Evolutionary conservation across 306 rosid species (phyloP).

Genomic region (Prunus padus): DNA sequence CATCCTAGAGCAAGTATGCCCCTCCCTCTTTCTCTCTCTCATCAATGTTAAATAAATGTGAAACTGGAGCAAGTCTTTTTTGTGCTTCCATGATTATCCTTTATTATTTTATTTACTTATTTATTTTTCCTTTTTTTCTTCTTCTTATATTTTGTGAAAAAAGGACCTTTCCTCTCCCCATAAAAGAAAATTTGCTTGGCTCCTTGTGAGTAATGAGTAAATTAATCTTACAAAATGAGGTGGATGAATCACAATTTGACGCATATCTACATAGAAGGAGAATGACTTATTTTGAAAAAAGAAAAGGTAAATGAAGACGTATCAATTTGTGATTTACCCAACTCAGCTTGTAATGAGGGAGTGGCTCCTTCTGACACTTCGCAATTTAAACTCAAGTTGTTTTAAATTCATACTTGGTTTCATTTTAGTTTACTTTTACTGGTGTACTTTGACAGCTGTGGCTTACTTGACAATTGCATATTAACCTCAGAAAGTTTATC

Average conservation of each 20-base stretch:
- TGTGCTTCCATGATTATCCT: not conserved
- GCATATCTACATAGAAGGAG: not conserved
- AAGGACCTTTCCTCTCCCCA: not conserved
- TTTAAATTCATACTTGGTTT: not conserved
- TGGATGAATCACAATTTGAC: not conserved
- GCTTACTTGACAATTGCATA: not conserved
- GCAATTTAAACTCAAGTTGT: not conserved
- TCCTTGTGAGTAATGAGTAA: not conserved
- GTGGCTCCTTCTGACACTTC: not conserved
- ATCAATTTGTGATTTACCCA: not conserved
- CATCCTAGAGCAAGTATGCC: conserved; percentile 70
- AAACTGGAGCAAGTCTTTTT: too few relatives aligned
- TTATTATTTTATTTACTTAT: too few relatives aligned
- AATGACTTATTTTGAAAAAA: not conserved
- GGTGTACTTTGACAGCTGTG: not conserved
- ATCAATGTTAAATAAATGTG: too few relatives aligned
- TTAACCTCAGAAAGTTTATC: not conserved
- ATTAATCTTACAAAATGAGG: not conserved
- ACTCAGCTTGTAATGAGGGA: not conserved
- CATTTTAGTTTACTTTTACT: not conserved
- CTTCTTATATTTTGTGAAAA: not conserved
- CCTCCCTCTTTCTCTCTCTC: not conserved
- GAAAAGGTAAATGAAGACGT: not conserved
- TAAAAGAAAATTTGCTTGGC: not conserved
- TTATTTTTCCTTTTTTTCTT: too few relatives aligned